phyloP scores from a whole-genome alignment of 768 basidiomycete genomes.

The Mycena capillaripes region DNA sequence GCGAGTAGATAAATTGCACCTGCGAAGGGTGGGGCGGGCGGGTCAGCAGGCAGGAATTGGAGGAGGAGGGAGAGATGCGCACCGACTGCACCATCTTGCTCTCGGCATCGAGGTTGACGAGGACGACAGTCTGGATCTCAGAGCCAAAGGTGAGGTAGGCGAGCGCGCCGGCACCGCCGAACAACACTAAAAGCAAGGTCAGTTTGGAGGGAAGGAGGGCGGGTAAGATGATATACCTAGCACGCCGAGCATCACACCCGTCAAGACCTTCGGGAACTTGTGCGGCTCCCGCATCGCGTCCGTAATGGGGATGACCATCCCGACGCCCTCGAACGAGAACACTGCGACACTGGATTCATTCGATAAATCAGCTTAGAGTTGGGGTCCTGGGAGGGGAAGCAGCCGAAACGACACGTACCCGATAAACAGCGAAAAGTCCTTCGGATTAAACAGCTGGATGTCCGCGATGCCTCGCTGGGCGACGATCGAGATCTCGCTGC shows the following conservation, averaged over 20 bases:
- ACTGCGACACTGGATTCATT: constrained; percentile 93
- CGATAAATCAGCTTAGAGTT: no score
- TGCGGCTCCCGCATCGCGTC: constrained; percentile 97
- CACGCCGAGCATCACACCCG: constrained; percentile 92
- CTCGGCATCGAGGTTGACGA: constrained; percentile 90
- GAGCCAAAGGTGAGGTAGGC: constrained; percentile 92
- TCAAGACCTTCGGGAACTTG: constrained; percentile 91
- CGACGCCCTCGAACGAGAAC: constrained; percentile 98
- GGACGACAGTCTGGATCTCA: constrained; percentile 91
- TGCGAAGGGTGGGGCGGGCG: constrained; percentile 38
- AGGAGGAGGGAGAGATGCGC: constrained; percentile 46
- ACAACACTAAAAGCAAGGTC: constrained; percentile 67
- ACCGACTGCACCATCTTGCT: constrained; percentile 92
- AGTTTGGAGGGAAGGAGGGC: constrained; percentile 10
- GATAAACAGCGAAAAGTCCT: constrained; percentile 92
- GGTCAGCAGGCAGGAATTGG: not conserved
- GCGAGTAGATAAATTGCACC: constrained; percentile 91
- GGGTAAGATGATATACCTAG: constrained; percentile 60
- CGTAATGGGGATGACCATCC: constrained; percentile 95
- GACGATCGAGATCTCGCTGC: constrained; percentile 85
- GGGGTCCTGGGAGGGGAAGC: no score
- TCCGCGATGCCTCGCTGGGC: constrained; percentile 79
- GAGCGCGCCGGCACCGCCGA: constrained; percentile 89
- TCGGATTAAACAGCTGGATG: constrained; percentile 88
- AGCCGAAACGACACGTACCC: constrained; percentile 68